Evolutionary conservation across 805 yeast species (phyloP).

Genomic region (Kluyveromyces lactis): DNA sequence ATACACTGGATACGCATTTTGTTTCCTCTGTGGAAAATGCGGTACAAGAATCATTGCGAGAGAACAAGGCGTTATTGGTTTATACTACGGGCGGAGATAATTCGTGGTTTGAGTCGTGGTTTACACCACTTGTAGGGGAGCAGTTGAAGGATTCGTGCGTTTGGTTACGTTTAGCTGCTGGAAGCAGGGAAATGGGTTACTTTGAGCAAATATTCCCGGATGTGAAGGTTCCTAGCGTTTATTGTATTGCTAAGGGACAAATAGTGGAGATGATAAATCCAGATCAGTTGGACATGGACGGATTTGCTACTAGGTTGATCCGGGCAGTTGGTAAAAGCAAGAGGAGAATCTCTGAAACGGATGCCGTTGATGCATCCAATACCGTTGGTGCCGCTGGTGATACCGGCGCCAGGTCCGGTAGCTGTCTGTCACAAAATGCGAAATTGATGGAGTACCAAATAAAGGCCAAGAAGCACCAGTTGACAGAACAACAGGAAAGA

Average conservation of each 20-base stretch:
- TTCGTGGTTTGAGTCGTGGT: conserved; percentile 24
- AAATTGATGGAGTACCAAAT: neutral
- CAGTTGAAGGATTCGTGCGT: conserved; percentile 24
- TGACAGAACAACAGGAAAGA: conserved; percentile 40
- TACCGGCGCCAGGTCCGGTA: neutral
- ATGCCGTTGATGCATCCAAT: neutral
- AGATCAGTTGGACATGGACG: conserved; percentile 3
- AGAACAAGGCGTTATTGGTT: conserved; percentile 34
- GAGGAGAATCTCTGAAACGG: neutral
- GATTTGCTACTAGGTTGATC: conserved; percentile 3
- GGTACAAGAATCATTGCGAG: conserved; percentile 32
- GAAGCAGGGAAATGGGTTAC: conserved; percentile 35
- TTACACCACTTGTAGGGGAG: conserved; percentile 11
- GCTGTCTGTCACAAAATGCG: neutral
- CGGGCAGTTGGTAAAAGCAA: neutral
- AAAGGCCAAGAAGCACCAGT: neutral
- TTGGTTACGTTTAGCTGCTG: conserved; percentile 34
- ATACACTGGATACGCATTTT: conserved; percentile 14
- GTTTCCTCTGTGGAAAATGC: conserved; percentile 30
- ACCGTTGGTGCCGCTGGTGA: neutral
- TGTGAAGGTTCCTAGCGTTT: conserved; percentile 45
- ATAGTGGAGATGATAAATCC: conserved; percentile 28
- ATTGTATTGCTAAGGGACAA: conserved; percentile 42
- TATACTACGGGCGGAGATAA: conserved; percentile 26
- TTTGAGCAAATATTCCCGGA: conserved; percentile 52